Conservation (phyloP, 345 rosid species). For the Luvunga scandens region DNA sequence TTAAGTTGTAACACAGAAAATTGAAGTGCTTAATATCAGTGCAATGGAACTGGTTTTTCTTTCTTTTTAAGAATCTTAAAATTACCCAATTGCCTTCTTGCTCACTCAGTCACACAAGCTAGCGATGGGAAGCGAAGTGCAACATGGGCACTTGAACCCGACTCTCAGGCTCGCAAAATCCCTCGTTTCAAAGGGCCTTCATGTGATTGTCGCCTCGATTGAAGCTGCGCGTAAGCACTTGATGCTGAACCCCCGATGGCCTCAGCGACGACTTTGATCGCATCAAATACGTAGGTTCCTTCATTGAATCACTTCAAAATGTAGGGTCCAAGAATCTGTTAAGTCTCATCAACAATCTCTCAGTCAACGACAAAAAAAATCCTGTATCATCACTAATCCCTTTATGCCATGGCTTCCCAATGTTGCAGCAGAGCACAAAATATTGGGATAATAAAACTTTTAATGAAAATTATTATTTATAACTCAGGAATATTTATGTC, state of each 20-base stretch:
- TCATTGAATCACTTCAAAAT: constrained; percentile 21
- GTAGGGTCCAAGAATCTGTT: constrained; percentile 39
- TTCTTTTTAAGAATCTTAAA: not conserved
- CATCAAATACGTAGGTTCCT: not conserved
- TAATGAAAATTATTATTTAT: too few relatives aligned
- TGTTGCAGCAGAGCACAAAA: constrained; percentile 33
- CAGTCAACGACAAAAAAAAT: constrained; percentile 4
- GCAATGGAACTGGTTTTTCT: not conserved
- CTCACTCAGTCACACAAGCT: not conserved
- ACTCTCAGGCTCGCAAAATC: constrained; percentile 45
- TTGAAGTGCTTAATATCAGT: too few relatives aligned
- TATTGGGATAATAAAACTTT: too few relatives aligned
- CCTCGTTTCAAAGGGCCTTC: constrained; percentile 36
- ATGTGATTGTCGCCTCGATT: constrained; percentile 46
- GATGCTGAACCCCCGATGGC: constrained; percentile 36
- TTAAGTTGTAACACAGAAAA: too few relatives aligned
- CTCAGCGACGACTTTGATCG: constrained; percentile 40
- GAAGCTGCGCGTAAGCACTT: constrained; percentile 36
- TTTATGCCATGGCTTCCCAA: constrained; percentile 54
- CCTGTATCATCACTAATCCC: constrained; percentile 38
- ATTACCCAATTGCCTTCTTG: not conserved
- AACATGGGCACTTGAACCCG: constrained; percentile 51
- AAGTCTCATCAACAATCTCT: constrained; percentile 24
- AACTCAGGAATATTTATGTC: too few relatives aligned
- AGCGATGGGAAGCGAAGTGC: constrained; percentile 13